A percentile compares a stretch with the other conserved stretches of the same genome.
Evolutionary conservation across 805 yeast species (phyloP).

Genomic region (Ogataea nakhonphanomensis): DNA sequence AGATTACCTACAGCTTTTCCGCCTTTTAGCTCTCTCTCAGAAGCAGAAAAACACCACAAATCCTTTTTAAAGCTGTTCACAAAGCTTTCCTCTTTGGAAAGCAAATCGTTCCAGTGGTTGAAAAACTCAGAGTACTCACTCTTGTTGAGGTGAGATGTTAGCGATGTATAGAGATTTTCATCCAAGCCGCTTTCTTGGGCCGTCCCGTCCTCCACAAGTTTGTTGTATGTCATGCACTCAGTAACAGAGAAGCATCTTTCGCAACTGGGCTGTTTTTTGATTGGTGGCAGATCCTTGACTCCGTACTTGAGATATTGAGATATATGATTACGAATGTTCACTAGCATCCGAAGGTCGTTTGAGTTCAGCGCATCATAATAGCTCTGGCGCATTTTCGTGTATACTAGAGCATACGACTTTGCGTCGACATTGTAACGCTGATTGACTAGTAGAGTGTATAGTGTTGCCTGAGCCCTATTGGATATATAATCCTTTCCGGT

Average conservation of each 20-base stretch:
- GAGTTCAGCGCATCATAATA: constrained; percentile 40
- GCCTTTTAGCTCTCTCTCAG: constrained; percentile 54
- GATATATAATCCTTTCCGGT: constrained; percentile 68
- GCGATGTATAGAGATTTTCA: constrained; percentile 41
- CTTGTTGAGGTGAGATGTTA: constrained; percentile 49
- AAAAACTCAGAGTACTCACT: constrained; percentile 51
- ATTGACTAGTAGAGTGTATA: constrained; percentile 73
- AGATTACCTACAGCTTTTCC: constrained; percentile 60
- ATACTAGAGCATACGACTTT: constrained; percentile 63
- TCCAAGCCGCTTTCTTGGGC: constrained; percentile 52
- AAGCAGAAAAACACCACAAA: constrained; percentile 61
- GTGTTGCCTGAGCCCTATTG: constrained; percentile 83
- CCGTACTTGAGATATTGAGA: constrained; percentile 57
- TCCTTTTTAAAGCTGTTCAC: constrained; percentile 51
- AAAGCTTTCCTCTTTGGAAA: constrained; percentile 71
- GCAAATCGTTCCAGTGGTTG: constrained; percentile 66
- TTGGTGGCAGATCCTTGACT: constrained; percentile 49
- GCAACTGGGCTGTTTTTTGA: constrained; percentile 51
- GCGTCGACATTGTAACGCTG: constrained; percentile 77
- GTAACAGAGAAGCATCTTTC: constrained; percentile 55
- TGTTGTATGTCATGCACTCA: constrained; percentile 64
- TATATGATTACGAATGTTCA: constrained; percentile 69
- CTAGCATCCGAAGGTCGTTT: constrained; percentile 60
- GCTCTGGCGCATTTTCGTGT: constrained; percentile 58
- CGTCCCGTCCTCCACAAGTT: constrained; percentile 56